phyloP scores from a whole-genome alignment of 2,329 filamentous ascomycete genomes.

The Talaromyces piceae region DNA sequence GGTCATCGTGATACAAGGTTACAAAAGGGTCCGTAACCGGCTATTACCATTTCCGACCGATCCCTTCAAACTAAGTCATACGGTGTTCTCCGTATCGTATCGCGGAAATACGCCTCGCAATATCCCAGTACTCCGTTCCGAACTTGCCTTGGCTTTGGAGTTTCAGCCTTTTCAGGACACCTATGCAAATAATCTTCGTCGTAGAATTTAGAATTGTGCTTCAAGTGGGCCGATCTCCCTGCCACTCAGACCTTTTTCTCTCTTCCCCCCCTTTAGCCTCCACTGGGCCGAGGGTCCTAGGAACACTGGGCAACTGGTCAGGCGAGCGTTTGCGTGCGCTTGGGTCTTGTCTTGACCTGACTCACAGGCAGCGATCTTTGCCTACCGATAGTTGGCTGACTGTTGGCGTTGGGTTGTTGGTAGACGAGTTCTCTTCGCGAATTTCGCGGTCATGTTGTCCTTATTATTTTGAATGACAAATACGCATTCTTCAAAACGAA shows the following conservation, averaged over 20 bases:
- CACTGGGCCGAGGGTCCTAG: not conserved
- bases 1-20: too few relatives aligned
- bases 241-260: conserved; percentile 1
- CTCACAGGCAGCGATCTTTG: not conserved
- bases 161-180: too few relatives aligned
- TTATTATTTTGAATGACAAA: too few relatives aligned
- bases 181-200: too few relatives aligned
- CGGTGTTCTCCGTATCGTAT: not conserved
- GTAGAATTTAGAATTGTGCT: not conserved
- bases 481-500: too few relatives aligned
- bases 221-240: not conserved
- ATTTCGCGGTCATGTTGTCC: too few relatives aligned
- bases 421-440: too few relatives aligned
- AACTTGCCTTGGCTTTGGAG: too few relatives aligned
- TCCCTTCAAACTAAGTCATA: too few relatives aligned
- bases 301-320: not conserved
- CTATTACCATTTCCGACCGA: too few relatives aligned
- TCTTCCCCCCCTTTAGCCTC: not conserved
- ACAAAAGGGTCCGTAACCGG: too few relatives aligned
- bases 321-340: not conserved
- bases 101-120: not conserved
- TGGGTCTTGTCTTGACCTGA: not conserved
- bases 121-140: not conserved
- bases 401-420: too few relatives aligned
- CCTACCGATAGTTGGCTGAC: not conserved